A percentile compares a stretch with the other conserved stretches of the same genome.
Conservation (phyloP, 306 rosid genomes). For the Cicer bijugum region DNA sequence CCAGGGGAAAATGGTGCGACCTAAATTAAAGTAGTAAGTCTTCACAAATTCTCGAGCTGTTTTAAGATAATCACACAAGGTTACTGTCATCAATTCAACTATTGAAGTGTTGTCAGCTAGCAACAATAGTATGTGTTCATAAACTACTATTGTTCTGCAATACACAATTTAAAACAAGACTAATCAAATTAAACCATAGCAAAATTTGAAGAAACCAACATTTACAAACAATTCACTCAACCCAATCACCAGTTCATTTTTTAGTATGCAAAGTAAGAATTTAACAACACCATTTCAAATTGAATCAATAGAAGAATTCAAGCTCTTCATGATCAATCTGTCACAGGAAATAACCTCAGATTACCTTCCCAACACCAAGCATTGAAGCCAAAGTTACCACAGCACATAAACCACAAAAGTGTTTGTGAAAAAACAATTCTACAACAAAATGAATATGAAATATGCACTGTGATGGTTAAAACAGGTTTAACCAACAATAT, state of each 20-base stretch:
- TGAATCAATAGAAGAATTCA: neutral
- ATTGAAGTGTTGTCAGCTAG: too few species aligned
- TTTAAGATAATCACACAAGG: neutral
- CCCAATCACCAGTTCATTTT: neutral
- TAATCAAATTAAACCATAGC: too few species aligned
- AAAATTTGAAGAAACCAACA: too few species aligned
- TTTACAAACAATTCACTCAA: neutral
- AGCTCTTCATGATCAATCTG: neutral
- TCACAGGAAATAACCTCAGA: neutral
- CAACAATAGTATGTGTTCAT: too few species aligned
- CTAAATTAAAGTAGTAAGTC: neutral
- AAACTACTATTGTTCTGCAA: too few species aligned
- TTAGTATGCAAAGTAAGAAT: neutral
- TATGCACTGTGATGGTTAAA: neutral
- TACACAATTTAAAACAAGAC: too few species aligned
- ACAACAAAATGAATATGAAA: neutral
- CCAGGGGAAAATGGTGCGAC: neutral
- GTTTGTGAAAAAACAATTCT: neutral
- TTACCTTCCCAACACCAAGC: neutral
- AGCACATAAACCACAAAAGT: neutral
- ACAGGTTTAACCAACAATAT: neutral
- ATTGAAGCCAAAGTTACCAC: slow-evolving; percentile 2
- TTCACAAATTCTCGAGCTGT: neutral
- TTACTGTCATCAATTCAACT: neutral
- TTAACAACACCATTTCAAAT: neutral